Evolutionary conservation across 768 basidiomycete genomes (phyloP).

Genomic region (Russula griseocarnosa): DNA sequence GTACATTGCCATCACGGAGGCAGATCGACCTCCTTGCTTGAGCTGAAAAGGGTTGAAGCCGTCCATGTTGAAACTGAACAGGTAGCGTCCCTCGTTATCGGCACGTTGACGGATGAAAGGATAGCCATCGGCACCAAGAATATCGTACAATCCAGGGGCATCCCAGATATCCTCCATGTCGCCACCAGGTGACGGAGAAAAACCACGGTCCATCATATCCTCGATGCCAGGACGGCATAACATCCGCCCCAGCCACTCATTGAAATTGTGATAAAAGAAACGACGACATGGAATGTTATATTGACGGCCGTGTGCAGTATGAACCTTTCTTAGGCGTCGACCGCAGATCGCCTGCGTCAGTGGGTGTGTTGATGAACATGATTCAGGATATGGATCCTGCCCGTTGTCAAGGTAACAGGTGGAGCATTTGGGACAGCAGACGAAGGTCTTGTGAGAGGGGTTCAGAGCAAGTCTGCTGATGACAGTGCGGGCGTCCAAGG

Average conservation of each 20-base stretch:
- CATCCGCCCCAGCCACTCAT: slow-evolving; percentile 8
- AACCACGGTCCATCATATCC: neutral
- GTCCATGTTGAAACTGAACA: slow-evolving; percentile 36
- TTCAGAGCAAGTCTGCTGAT: too few relatives aligned
- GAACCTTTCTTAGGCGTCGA: too few relatives aligned
- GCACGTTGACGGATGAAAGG: too few relatives aligned
- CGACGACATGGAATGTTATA: neutral
- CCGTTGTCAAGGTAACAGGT: too few relatives aligned
- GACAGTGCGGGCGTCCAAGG: too few relatives aligned
- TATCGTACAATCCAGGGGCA: neutral
- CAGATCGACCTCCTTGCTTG: slow-evolving; percentile 33
- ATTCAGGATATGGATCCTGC: too few relatives aligned
- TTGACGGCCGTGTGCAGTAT: too few relatives aligned
- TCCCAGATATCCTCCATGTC: slow-evolving; percentile 17
- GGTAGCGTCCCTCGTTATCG: slow-evolving; percentile 29
- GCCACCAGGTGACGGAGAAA: neutral
- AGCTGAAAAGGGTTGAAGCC: slow-evolving; percentile 39
- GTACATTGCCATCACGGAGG: slow-evolving; percentile 33
- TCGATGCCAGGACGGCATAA: slow-evolving; percentile 14
- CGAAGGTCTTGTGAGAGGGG: too few relatives aligned
- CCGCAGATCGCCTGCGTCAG: too few relatives aligned
- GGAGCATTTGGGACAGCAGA: too few relatives aligned
- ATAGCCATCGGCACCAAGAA: too few relatives aligned
- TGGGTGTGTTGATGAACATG: too few relatives aligned
- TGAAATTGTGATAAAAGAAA: slow-evolving; percentile 18